phyloP scores from a whole-genome alignment of 345 rosid genomes.

The Lagerstroemia speciosa region DNA sequence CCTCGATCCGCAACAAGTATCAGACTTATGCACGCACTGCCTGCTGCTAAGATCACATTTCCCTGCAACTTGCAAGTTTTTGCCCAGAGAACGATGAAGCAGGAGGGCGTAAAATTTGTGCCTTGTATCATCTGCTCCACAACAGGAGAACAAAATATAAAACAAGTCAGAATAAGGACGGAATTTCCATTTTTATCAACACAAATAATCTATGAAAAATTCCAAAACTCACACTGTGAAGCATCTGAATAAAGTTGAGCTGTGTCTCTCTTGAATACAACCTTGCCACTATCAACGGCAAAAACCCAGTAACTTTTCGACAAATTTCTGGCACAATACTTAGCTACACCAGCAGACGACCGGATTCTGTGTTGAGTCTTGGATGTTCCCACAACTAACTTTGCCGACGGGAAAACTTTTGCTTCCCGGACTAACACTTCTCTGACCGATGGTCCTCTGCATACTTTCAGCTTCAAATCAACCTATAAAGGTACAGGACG shows the following conservation, averaged over 20 bases:
- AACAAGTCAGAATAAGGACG: background rate
- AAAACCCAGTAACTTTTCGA: constrained; percentile 43
- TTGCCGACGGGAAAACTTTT: constrained; percentile 42
- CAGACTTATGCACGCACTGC: constrained; percentile 1
- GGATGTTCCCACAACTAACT: constrained; percentile 61
- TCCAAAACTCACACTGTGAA: constrained; percentile 16
- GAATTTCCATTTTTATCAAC: background rate
- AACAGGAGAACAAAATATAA: background rate
- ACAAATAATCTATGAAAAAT: background rate
- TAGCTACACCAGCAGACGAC: constrained; percentile 61
- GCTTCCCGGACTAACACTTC: constrained; percentile 72
- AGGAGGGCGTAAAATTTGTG: background rate
- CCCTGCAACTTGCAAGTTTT: constrained; percentile 4
- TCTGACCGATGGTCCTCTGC: constrained; percentile 60
- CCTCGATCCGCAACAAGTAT: background rate
- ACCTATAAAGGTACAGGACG: constrained; percentile 31
- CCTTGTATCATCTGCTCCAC: constrained; percentile 7
- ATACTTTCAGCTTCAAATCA: constrained; percentile 82
- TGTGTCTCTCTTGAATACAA: constrained; percentile 50
- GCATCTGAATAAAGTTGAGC: constrained; percentile 1
- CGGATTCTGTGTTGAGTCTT: constrained; percentile 39
- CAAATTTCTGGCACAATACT: constrained; percentile 73
- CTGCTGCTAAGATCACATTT: constrained; percentile 11
- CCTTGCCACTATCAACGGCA: constrained; percentile 70
- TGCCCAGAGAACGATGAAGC: background rate